Percentiles rank a stretch among this genome's conserved stretches.
Evolutionary conservation across 2,329 filamentous ascomycete genomes (phyloP).

Genomic region (Colletotrichum sp.): DNA sequence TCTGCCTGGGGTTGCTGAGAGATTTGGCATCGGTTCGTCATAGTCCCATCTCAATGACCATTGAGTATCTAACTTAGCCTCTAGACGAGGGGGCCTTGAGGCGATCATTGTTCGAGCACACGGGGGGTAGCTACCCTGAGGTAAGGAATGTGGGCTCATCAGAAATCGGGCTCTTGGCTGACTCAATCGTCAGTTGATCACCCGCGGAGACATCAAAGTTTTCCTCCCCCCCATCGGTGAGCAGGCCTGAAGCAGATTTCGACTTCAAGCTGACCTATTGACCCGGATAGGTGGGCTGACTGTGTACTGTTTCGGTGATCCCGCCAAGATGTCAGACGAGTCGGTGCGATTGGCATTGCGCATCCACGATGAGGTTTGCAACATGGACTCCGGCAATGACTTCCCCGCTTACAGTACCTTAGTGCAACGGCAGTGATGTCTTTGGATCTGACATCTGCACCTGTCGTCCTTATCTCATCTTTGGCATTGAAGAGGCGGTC

Average conservation of each 20-base stretch:
- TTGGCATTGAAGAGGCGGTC: conserved; percentile 96
- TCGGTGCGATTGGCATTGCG: conserved; percentile 81
- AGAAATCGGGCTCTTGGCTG: neutral
- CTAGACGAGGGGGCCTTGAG: conserved; percentile 84
- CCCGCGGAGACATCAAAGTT: conserved; percentile 90
- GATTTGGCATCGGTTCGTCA: conserved; percentile 82
- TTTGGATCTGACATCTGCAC: conserved; percentile 99
- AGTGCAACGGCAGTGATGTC: conserved; percentile 95
- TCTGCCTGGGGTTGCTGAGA: conserved; percentile 83
- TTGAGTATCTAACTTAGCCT: conserved; percentile 27
- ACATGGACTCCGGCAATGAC: neutral
- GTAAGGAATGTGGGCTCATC: conserved; percentile 34
- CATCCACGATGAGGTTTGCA: conserved; percentile 70
- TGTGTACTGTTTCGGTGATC: conserved; percentile 96
- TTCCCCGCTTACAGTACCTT: neutral
- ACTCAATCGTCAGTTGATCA: conserved; percentile 71
- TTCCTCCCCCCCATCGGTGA: conserved; percentile 91
- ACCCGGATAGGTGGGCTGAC: conserved; percentile 73
- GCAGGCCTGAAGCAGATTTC: conserved; percentile 1
- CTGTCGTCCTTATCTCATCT: conserved; percentile 93
- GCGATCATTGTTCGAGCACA: conserved; percentile 90
- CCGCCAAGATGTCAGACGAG: conserved; percentile 90
- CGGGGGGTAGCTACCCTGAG: conserved; percentile 94
- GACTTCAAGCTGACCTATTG: neutral
- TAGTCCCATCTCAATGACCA: neutral